phyloP scores from a whole-genome alignment of 805 yeast species.

The Candida patagonica region DNA sequence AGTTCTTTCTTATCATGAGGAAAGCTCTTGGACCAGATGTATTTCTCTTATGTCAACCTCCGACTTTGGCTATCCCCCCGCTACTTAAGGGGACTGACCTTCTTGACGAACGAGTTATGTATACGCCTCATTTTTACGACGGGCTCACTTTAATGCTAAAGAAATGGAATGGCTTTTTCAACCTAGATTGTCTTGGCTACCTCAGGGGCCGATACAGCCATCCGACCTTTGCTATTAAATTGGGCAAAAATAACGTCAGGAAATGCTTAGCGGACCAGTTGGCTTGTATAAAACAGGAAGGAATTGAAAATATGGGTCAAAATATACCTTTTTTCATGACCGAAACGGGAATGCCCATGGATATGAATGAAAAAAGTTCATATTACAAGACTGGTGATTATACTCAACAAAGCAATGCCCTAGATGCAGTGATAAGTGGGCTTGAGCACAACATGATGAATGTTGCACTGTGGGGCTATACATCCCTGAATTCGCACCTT shows the following conservation, averaged over 20 bases:
- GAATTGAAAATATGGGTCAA: conserved; percentile 49
- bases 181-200: conserved; percentile 84
- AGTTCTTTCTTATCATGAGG: conserved; percentile 35
- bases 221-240: conserved; percentile 58
- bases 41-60: conserved; percentile 67
- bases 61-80: conserved; percentile 76
- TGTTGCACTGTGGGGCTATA: conserved; percentile 82
- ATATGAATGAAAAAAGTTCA: conserved; percentile 77
- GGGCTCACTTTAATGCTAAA: conserved; percentile 90
- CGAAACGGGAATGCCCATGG: conserved; percentile 97
- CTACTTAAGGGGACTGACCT: conserved; percentile 34
- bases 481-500: conserved; percentile 59
- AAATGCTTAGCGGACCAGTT: conserved; percentile 64
- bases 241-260: conserved; percentile 72
- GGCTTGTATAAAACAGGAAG: conserved; percentile 55
- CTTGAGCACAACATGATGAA: conserved; percentile 64
- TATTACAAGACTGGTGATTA: conserved; percentile 61
- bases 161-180: conserved; percentile 74
- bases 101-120: conserved; percentile 56
- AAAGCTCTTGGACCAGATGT: conserved; percentile 36
- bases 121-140: conserved; percentile 88
- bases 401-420: conserved; percentile 65
- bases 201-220: conserved; percentile 66
- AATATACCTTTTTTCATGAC: conserved; percentile 68
- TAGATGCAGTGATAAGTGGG: conserved; percentile 75